Percentiles rank a stretch among this genome's conserved stretches.
These are phyloP conservation scores for Puya raimondii DNA, from an alignment of 176 grass and related monocot genomes.

Conservation along the genomic window DNA sequence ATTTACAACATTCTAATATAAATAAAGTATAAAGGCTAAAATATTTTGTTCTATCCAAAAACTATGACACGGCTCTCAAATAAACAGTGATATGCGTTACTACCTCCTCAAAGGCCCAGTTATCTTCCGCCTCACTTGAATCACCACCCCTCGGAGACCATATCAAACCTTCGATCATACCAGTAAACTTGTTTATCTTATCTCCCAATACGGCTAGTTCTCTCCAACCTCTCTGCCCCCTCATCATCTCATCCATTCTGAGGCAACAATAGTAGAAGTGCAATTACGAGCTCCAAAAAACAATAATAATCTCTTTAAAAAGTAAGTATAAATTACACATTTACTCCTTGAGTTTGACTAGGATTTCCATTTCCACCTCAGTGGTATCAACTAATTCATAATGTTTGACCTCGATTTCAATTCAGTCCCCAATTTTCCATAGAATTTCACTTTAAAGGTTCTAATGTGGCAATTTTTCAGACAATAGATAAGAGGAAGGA, in stretches of 20 bases:
- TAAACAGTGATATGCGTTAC: not conserved
- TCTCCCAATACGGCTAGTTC: conserved; percentile 85
- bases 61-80: not conserved
- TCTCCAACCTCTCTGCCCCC: conserved; percentile 90
- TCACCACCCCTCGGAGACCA: conserved; percentile 75
- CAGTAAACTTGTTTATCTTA: conserved; percentile 79
- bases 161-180: conserved; percentile 85
- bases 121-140: conserved; percentile 35
- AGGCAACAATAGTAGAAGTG: conserved; percentile 20
- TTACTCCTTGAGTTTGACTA: too few relatives aligned
- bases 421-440: too few relatives aligned
- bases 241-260: conserved; percentile 99
- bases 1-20: not conserved
- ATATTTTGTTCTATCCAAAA: not conserved
- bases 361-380: too few relatives aligned
- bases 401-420: too few relatives aligned
- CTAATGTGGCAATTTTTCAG: too few relatives aligned
- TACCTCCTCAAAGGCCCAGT: conserved; percentile 96
- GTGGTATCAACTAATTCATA: too few relatives aligned
- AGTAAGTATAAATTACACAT: not conserved
- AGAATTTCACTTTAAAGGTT: too few relatives aligned
- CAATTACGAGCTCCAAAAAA: conserved; percentile 6
- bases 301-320: not conserved
- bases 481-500: too few relatives aligned
- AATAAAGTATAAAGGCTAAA: not conserved